Evolutionary conservation across 257 asterid species (phyloP).

Genomic region (Hygrophila difformis): DNA sequence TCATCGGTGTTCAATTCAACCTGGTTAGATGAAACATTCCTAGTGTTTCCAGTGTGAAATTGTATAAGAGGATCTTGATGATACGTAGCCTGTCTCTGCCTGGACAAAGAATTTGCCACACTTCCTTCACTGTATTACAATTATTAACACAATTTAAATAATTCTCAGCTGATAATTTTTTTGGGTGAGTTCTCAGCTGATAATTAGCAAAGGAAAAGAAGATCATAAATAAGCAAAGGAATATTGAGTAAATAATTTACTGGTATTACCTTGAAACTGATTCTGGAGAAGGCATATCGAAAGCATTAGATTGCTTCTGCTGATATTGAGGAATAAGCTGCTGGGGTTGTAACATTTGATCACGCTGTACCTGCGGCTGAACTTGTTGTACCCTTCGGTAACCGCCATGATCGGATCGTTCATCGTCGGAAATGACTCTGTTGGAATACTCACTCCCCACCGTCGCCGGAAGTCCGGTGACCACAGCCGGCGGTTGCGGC

Average conservation of each 20-base stretch:
- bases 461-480: slow-evolving; percentile 25
- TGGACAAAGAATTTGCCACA: slow-evolving; percentile 43
- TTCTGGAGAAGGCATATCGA: slow-evolving; percentile 66
- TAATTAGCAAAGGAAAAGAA: background rate
- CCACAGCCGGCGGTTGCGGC: slow-evolving; percentile 27
- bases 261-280: slow-evolving; percentile 63
- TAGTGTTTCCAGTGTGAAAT: slow-evolving; percentile 38
- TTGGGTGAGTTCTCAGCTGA: no score
- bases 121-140: slow-evolving; percentile 59
- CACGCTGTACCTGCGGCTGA: slow-evolving; percentile 36
- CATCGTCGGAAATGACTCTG: slow-evolving; percentile 49
- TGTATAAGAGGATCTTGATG: slow-evolving; percentile 55
- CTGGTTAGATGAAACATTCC: slow-evolving; percentile 28
- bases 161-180: no score
- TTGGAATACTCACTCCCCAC: slow-evolving; percentile 46
- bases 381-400: slow-evolving; percentile 28
- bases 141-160: slow-evolving; percentile 17
- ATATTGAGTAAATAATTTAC: slow-evolving; percentile 3
- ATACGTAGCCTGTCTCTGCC: slow-evolving; percentile 49
- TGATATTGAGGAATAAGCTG: slow-evolving; percentile 36
- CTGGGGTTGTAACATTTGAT: slow-evolving; percentile 29
- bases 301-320: slow-evolving; percentile 34
- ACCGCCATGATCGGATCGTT: slow-evolving; percentile 74
- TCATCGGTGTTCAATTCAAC: slow-evolving; percentile 34
- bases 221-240: background rate